These are phyloP conservation scores for Allium sativum DNA, from an alignment of 106 monocot genomes.

Conservation along the genomic window DNA sequence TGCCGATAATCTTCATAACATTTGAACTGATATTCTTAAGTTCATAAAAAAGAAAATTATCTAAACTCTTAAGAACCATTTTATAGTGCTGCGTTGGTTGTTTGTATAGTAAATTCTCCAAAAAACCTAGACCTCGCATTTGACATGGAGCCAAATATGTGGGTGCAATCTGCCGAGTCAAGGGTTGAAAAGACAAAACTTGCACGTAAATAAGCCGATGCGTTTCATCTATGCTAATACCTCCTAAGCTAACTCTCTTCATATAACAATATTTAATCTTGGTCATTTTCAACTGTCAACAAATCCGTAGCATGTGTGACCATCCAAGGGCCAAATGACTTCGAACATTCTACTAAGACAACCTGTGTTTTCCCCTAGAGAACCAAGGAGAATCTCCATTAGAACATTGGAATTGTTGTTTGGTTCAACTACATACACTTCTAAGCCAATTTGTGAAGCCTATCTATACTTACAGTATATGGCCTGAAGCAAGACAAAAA, in stretches of 20 bases:
- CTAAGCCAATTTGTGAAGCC: slow-evolving; percentile 52
- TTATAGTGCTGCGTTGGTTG: slow-evolving; percentile 57
- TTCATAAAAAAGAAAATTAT: slow-evolving; percentile 86
- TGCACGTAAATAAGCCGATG: slow-evolving; percentile 83
- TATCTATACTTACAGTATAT: no score
- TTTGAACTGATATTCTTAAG: slow-evolving; percentile 59
- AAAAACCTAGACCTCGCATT: slow-evolving; percentile 74
- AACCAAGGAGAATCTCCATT: slow-evolving; percentile 43
- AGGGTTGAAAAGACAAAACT: slow-evolving; percentile 78
- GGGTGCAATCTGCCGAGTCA: slow-evolving; percentile 98
- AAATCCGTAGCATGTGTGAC: slow-evolving; percentile 78
- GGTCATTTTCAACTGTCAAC: slow-evolving; percentile 48
- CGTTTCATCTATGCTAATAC: slow-evolving; percentile 80
- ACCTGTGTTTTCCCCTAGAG: slow-evolving; percentile 85
- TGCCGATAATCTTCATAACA: slow-evolving; percentile 92
- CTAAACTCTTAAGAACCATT: slow-evolving; percentile 76
- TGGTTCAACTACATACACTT: slow-evolving; percentile 76
- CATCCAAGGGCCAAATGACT: slow-evolving; percentile 92
- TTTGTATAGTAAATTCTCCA: slow-evolving; percentile 66
- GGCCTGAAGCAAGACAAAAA: no score
- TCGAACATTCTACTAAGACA: slow-evolving; percentile 86
- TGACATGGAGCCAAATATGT: slow-evolving; percentile 83
- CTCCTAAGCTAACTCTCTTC: slow-evolving; percentile 82
- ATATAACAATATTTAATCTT: slow-evolving; percentile 56
- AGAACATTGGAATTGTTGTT: slow-evolving; percentile 35